Evolutionary conservation across 306 rosid species (phyloP).

Genomic region (Castanopsis chinensis): DNA sequence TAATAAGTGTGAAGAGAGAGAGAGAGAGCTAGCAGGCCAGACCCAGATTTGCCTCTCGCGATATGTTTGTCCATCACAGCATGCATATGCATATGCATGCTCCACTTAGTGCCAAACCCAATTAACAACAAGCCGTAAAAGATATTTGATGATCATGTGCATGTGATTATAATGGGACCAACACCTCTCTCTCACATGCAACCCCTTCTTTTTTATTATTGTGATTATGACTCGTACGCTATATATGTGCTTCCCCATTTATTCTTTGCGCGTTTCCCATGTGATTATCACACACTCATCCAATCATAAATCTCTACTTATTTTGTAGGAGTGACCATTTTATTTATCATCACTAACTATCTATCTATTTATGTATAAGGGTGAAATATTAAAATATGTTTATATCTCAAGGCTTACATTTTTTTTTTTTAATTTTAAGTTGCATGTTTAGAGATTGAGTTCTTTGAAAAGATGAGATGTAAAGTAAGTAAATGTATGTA

Average conservation of each 20-base stretch:
- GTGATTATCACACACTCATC: slow-evolving; percentile 1
- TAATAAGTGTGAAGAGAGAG: background rate
- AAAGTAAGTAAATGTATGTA: too few relatives aligned
- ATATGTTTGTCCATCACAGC: slow-evolving; percentile 10
- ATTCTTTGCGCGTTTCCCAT: background rate
- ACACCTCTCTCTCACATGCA: slow-evolving; percentile 11
- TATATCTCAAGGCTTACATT: too few relatives aligned
- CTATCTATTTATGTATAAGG: too few relatives aligned
- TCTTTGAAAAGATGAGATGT: too few relatives aligned
- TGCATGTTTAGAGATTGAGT: too few relatives aligned
- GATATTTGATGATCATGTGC: background rate
- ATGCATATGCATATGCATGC: background rate
- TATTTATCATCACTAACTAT: too few relatives aligned
- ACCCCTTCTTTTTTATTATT: background rate
- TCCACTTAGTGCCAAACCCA: background rate
- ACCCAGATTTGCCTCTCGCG: background rate
- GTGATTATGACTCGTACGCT: background rate
- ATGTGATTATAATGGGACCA: slow-evolving; percentile 7
- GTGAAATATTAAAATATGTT: too few relatives aligned
- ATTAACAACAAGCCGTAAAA: background rate
- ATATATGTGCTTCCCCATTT: background rate
- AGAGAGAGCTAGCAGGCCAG: background rate
- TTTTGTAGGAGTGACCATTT: too few relatives aligned
- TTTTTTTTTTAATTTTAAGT: too few relatives aligned
- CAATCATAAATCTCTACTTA: too few relatives aligned